Percentiles rank a stretch among this genome's conserved stretches.
These are phyloP conservation scores for Starmera caribaea DNA, from an alignment of 805 yeast species.

Conservation along the genomic window DNA sequence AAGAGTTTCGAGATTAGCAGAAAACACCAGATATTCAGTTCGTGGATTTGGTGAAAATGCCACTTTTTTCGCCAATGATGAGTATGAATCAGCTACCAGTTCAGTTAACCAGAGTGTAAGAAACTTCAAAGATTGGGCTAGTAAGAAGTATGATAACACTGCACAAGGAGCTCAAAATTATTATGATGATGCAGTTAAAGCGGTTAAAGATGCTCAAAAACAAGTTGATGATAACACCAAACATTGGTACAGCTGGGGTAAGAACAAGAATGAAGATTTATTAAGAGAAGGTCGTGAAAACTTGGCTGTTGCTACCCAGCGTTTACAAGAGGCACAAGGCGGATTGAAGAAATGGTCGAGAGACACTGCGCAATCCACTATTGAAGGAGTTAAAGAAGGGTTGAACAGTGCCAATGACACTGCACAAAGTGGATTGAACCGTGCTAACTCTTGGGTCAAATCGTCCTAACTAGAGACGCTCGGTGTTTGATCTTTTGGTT, in stretches of 20 bases:
- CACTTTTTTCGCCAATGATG: constrained; percentile 31
- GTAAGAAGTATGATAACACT: constrained; percentile 13
- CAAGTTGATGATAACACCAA: constrained; percentile 22
- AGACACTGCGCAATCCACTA: constrained; percentile 15
- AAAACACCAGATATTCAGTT: constrained; percentile 24
- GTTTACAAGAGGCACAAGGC: constrained; percentile 12
- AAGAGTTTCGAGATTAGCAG: constrained; percentile 24
- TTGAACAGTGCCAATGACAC: constrained; percentile 14
- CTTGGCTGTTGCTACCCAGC: constrained; percentile 18
- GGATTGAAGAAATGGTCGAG: constrained; percentile 20
- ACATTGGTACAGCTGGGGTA: constrained; percentile 31
- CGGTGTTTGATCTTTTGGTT: no score
- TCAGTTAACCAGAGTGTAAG: neutral
- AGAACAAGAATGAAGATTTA: constrained; percentile 25
- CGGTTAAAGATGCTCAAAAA: constrained; percentile 24
- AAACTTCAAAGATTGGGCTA: constrained; percentile 14
- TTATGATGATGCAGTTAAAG: constrained; percentile 22
- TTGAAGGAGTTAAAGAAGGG: constrained; percentile 18
- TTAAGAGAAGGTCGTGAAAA: constrained; percentile 21
- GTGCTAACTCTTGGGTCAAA: constrained; percentile 14
- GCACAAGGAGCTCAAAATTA: constrained; percentile 18
- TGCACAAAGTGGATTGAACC: constrained; percentile 12
- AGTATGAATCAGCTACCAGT: constrained; percentile 17
- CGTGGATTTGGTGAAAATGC: constrained; percentile 41
- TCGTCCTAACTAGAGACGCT: no score